Evolutionary conservation across 768 basidiomycete species (phyloP).

Genomic region (Termitomyces sp.): DNA sequence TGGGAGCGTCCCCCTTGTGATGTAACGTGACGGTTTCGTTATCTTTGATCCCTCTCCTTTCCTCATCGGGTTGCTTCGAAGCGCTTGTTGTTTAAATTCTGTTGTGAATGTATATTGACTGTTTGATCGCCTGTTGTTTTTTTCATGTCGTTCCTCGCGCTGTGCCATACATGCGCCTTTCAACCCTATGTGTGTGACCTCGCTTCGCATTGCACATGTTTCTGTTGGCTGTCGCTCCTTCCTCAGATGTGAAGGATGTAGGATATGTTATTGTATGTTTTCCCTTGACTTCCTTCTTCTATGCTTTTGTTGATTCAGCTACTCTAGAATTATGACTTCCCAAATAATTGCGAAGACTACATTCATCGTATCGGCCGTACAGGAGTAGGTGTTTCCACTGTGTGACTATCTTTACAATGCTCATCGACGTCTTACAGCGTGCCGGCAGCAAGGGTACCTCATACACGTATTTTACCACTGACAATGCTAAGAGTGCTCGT

Average conservation of each 20-base stretch:
- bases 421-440: slow-evolving; percentile 43
- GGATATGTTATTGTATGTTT: slow-evolving; percentile 88
- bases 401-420: background rate
- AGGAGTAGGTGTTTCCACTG: slow-evolving; percentile 60
- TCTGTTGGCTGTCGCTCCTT: slow-evolving; percentile 25
- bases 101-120: slow-evolving; percentile 40
- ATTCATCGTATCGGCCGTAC: slow-evolving; percentile 99
- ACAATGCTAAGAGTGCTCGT: slow-evolving; percentile 91
- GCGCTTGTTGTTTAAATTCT: slow-evolving; percentile 41
- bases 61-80: slow-evolving; percentile 25
- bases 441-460: slow-evolving; percentile 89
- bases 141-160: slow-evolving; percentile 18
- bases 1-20: slow-evolving; percentile 33
- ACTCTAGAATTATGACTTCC: slow-evolving; percentile 92
- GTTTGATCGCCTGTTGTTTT: slow-evolving; percentile 28
- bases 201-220: slow-evolving; percentile 29
- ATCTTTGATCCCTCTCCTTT: slow-evolving; percentile 15
- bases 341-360: slow-evolving; percentile 97
- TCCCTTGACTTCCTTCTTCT: background rate
- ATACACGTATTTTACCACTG: slow-evolving; percentile 95
- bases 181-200: slow-evolving; percentile 25
- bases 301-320: slow-evolving; percentile 8
- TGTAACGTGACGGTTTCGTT: slow-evolving; percentile 18
- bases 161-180: slow-evolving; percentile 7
- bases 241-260: slow-evolving; percentile 96